A percentile compares a stretch with the other conserved stretches of the same genome.
Conservation (phyloP, 106 monocot species). For the Dendrobium huoshanense region DNA sequence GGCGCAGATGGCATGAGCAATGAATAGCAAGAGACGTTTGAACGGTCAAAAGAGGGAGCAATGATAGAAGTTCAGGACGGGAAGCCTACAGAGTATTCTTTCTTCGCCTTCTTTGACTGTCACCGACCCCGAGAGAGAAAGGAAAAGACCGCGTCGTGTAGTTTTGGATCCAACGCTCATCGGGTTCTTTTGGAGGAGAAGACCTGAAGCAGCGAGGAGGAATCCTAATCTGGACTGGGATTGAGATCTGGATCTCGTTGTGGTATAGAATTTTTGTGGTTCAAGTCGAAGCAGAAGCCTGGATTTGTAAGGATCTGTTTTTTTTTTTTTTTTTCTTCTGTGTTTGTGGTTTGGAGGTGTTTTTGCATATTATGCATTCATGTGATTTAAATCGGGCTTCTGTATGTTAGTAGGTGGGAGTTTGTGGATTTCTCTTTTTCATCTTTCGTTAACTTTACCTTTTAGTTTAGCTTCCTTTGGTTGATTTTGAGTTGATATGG, state of each 20-base stretch:
- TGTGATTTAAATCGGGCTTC: neutral
- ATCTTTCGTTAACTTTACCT: neutral
- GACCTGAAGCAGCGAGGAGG: neutral
- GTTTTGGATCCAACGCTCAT: neutral
- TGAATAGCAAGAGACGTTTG: neutral
- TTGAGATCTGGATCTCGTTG: neutral
- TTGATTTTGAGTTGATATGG: neutral
- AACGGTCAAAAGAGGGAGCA: neutral
- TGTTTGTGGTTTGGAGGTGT: neutral
- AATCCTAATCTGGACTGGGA: neutral
- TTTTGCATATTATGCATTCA: neutral
- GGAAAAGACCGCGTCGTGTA: neutral
- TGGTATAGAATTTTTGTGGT: neutral
- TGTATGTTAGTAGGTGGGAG: neutral
- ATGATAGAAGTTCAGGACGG: neutral
- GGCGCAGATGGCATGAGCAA: no score
- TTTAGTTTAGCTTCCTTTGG: neutral
- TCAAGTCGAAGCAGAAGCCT: neutral
- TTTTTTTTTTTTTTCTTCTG: neutral
- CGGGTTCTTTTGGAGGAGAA: neutral
- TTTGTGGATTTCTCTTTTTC: neutral
- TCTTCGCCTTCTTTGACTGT: neutral
- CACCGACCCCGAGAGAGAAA: neutral
- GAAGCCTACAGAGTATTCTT: neutral
- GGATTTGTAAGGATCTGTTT: neutral